Base-by-base conservation (phyloP, 805 yeast species). In the Komagataella ulmi region DNA sequence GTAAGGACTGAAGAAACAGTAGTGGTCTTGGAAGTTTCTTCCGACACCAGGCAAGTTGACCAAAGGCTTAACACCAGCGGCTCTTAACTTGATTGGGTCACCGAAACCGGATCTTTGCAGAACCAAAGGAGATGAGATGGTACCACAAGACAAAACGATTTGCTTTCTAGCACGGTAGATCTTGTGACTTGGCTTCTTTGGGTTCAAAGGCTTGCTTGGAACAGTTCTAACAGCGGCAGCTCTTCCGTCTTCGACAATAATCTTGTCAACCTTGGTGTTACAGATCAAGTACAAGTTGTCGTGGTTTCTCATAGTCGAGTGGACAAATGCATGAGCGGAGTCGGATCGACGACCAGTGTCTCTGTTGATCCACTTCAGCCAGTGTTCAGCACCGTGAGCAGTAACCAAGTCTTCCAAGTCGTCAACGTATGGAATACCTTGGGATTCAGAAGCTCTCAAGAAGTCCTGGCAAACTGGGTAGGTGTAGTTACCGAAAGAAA, bases 71-170 rank as follows among this genome's bases (percentile, higher is more conserved):
- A 61, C 52, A 48, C 64, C 64, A 51, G 55, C 62, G 45, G 61
- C 60, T 54, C 64, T 56, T 54, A 61, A 54, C 53, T 57, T 60
- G 55, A 56, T 59, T 17, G 64, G 62, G 48, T 62, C 61, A 55
- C 64, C 64, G 50, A 75, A 72, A 14, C 79, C 79, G 3, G 79
- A 73, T 55, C 72, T 68, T 57, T 73, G 71, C 51, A 75, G 64
- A 19, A 75, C 62, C n/a, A 73, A 55, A 17, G 79, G 80, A 4
- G 80, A 73, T 17, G 73, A 65, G 51, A 73, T 62, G 3, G 77
- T 65, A 30, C 80, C 79, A 40, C 76, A 75, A 47, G 73, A 57
- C 8, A 73, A 69, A 49, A 75, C 68, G 55, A 67, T 65, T 58
- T 73, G 75, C 56, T 66, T 71, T 51, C 77, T 73, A 2, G 79